Percentiles rank a stretch among this genome's conserved stretches.
Evolutionary conservation across 495 filamentous ascomycete genomes (phyloP).

Genomic region (Neurospora sp.): DNA sequence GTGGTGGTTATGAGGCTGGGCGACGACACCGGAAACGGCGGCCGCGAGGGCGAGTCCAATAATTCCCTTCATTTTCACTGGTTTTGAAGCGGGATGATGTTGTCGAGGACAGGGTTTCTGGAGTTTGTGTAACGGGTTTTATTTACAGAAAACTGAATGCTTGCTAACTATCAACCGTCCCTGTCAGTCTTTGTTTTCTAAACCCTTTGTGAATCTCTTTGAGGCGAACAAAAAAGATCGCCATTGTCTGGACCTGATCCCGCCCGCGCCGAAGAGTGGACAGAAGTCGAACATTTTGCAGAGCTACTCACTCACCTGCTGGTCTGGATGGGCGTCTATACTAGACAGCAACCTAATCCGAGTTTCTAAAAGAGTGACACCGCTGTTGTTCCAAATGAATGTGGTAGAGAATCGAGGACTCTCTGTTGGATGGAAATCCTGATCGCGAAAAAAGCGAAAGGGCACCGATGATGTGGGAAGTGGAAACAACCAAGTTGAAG

Average conservation of each 20-base stretch:
- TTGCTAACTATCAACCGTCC: neutral
- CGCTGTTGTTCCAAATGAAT: conserved; percentile 44
- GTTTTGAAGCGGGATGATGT: conserved; percentile 6
- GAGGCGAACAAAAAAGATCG: neutral
- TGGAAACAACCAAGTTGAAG: conserved; percentile 18
- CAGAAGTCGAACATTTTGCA: neutral
- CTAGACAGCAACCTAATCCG: conserved; percentile 2
- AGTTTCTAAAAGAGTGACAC: neutral
- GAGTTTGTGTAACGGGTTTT: neutral
- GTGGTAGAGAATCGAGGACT: conserved; percentile 44
- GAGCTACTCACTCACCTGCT: conserved; percentile 6
- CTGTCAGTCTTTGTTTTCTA: neutral
- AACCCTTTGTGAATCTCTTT: neutral
- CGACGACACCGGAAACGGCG: conserved; percentile 30
- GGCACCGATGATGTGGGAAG: conserved; percentile 13
- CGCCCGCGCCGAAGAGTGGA: neutral
- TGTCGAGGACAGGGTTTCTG: neutral
- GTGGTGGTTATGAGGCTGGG: conserved; percentile 40
- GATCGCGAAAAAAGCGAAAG: conserved; percentile 12
- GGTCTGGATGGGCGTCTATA: conserved; percentile 10
- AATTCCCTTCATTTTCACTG: conserved; percentile 39
- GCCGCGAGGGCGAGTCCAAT: conserved; percentile 38
- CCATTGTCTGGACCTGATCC: neutral
- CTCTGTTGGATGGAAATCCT: conserved; percentile 40
- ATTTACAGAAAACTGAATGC: neutral